Evolutionary conservation across 352 stramenopile species (phyloP).

Genomic region (Globisporangium polare): DNA sequence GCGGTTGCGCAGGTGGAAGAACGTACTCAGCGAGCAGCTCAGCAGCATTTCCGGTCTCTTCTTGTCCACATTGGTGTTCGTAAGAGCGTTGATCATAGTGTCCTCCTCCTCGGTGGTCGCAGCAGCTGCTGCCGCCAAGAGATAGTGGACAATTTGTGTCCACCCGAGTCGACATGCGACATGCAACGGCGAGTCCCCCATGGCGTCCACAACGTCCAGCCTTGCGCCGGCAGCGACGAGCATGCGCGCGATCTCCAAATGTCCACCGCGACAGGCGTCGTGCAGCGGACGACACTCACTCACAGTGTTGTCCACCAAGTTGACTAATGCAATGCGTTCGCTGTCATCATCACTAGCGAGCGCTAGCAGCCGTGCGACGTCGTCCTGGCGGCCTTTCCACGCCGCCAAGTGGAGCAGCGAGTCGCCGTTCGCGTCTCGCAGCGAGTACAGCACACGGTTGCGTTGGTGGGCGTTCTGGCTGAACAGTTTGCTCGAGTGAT

Average conservation of each 20-base stretch:
- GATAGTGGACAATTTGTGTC: conserved; percentile 33
- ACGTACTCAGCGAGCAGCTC: conserved; percentile 18
- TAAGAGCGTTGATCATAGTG: background rate
- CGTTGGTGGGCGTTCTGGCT: background rate
- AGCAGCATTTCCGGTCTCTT: background rate
- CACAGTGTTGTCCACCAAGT: conserved; percentile 43
- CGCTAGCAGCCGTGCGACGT: conserved; percentile 24
- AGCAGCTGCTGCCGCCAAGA: conserved; percentile 36
- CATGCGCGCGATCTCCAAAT: conserved; percentile 27
- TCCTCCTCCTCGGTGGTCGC: background rate
- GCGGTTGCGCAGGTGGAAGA: conserved; percentile 45
- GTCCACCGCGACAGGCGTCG: conserved; percentile 48
- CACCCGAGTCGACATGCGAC: conserved; percentile 40
- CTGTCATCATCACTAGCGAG: conserved; percentile 15
- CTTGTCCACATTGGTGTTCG: background rate
- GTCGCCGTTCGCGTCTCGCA: conserved; percentile 27
- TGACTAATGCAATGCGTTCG: conserved; percentile 5
- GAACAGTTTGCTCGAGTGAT: conserved; percentile 9
- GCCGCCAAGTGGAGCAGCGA: conserved; percentile 51
- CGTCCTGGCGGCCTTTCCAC: conserved; percentile 35
- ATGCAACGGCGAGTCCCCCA: conserved; percentile 54
- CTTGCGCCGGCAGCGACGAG: conserved; percentile 38
- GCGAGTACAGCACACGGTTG: background rate
- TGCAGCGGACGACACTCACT: conserved; percentile 45
- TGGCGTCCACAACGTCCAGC: conserved; percentile 32